Evolutionary conservation across 2,329 filamentous ascomycete species (phyloP), one percentile per base, ranked within the genome.

Genomic region (Lecanoromycetidae sp.): DNA sequence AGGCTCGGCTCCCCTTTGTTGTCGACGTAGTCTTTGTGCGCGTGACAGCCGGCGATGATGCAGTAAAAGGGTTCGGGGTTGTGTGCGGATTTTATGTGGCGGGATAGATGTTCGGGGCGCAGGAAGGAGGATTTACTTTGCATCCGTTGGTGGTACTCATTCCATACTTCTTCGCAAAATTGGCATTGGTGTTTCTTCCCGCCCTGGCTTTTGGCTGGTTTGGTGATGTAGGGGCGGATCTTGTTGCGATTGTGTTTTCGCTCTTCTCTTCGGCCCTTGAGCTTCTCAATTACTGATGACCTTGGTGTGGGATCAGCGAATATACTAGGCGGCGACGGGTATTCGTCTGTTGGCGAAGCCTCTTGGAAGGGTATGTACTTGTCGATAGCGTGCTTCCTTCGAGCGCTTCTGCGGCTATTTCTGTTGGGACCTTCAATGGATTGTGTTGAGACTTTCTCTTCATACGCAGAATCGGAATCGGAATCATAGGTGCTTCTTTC

Each of bases 71-170:
- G 35, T 3, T 6, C n/a, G 5, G 20, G 13, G 0, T 29, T 12
- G 19, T 48, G 37, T 20, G 41, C 25, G 5, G 33, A 36, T 9
- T 20, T 20, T 5, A 39, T 32, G 23, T 50, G 48, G n/a, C 48
- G 22, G 17, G 9, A 19, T 4, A 47, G 33, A 26, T 50, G 48
- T 13, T 50, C 48, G 2, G 25, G 44, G 4, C 48, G 33, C 12
- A 40, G 23, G n/a, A 40, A 40, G 15, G 17, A 12, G 5, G 22
- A 15, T 9, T 35, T 35, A 0, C 33, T 17, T 27, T 40, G 37
- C 2, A 4, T n/a, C n/a, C n/a, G n/a, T n/a, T n/a, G n/a, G n/a
- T n/a, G n/a, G n/a, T n/a, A n/a, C n/a, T n/a, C n/a, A n/a, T 35
- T 20, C 30, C 30, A 38, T 10, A 19, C 19, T 9, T 35, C 9